Percentiles rank a stretch among this genome's conserved stretches.
phyloP scores from a whole-genome alignment of 2,329 filamentous ascomycete genomes.

The Didymella sp. region DNA sequence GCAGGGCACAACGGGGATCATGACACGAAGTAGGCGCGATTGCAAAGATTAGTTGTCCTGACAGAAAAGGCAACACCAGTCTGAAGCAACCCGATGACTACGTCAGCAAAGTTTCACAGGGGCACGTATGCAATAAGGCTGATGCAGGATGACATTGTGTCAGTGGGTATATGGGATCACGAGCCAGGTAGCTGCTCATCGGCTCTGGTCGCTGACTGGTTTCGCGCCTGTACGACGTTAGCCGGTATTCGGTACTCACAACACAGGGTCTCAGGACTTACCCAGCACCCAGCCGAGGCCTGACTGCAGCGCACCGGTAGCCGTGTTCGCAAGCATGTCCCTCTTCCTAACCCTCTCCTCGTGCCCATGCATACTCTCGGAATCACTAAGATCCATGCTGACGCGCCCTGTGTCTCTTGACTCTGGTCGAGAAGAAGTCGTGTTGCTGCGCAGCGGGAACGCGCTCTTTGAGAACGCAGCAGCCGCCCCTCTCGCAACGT shows the following conservation, averaged over 20 bases:
- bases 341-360: slow-evolving; percentile 67
- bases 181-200: background rate
- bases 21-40: too few species aligned
- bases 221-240: slow-evolving; percentile 36
- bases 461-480: slow-evolving; percentile 56
- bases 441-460: slow-evolving; percentile 51
- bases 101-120: background rate
- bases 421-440: slow-evolving; percentile 15
- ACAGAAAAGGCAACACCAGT: too few species aligned
- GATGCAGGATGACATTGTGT: background rate
- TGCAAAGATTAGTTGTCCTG: too few species aligned
- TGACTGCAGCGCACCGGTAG: slow-evolving; percentile 66
- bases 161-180: background rate
- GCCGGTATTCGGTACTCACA: background rate
- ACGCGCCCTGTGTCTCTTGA: slow-evolving; percentile 24
- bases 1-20: too few species aligned
- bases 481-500: slow-evolving; percentile 59
- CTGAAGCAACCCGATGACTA: background rate
- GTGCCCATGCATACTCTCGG: slow-evolving; percentile 34
- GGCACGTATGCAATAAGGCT: background rate
- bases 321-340: slow-evolving; percentile 72
- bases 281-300: slow-evolving; percentile 71
- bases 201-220: slow-evolving; percentile 31
- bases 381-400: slow-evolving; percentile 48
- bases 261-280: slow-evolving; percentile 29